A percentile compares a stretch with the other conserved stretches of the same genome.
phyloP scores from a whole-genome alignment of 148 eudicot genomes.

The Hydrangea macrophylla region DNA sequence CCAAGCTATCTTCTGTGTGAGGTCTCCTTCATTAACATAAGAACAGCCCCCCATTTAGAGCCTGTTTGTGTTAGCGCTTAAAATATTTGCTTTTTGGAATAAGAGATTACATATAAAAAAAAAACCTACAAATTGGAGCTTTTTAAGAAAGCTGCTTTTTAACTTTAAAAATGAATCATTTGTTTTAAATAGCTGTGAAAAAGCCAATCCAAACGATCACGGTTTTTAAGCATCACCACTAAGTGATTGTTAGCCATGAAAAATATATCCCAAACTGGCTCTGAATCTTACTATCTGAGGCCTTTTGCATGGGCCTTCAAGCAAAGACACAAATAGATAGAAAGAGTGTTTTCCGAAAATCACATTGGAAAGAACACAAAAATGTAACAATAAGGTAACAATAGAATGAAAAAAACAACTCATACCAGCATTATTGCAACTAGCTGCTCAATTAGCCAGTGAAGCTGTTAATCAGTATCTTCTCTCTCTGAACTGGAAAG shows the following conservation, averaged over 20 bases:
- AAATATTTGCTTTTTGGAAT: too few species aligned
- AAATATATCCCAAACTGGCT: conserved; percentile 62
- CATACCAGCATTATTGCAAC: conserved; percentile 85
- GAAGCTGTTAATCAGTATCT: conserved; percentile 86
- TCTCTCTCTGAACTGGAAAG: conserved; percentile 86
- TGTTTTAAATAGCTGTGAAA: too few species aligned
- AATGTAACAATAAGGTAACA: not conserved
- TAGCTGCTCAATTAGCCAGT: conserved; percentile 88
- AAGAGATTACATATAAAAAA: too few species aligned
- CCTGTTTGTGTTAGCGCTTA: too few species aligned
- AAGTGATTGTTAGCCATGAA: too few species aligned
- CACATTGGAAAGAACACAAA: not conserved
- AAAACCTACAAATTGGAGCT: too few species aligned
- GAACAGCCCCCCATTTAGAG: conserved; percentile 50
- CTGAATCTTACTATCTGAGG: conserved; percentile 69
- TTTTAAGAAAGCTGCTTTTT: too few species aligned
- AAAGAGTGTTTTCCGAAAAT: not conserved
- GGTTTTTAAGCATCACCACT: too few species aligned
- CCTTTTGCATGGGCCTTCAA: conserved; percentile 88
- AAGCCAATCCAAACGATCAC: too few species aligned
- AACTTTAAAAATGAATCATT: too few species aligned
- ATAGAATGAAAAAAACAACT: not conserved
- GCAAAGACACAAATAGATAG: not conserved
- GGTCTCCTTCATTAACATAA: too few species aligned
- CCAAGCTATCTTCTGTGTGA: too few species aligned